Percentiles rank a stretch among this genome's conserved stretches.
These are phyloP conservation scores for Lyophyllum semitale DNA, from an alignment of 768 basidiomycete species.

Conservation along the genomic window DNA sequence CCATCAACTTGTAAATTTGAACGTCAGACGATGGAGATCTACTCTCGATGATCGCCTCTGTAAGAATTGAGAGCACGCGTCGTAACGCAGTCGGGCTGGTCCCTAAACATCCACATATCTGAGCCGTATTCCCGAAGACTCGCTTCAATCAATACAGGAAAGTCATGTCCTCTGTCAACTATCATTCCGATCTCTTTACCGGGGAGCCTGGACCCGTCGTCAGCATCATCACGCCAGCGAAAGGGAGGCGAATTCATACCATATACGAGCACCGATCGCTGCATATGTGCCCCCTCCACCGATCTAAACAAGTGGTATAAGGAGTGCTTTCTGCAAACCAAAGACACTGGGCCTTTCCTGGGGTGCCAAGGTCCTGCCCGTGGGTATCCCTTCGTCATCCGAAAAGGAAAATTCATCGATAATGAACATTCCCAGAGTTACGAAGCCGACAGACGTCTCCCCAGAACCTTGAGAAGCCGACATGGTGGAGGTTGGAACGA, in stretches of 20 bases:
- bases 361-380: constrained; percentile 42
- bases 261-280: constrained; percentile 78
- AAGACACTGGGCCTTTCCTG: constrained; percentile 44
- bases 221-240: background rate
- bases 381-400: constrained; percentile 56
- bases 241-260: constrained; percentile 40
- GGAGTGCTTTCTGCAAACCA: background rate
- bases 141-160: constrained; percentile 57
- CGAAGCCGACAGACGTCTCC: constrained; percentile 38
- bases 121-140: constrained; percentile 62
- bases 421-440: constrained; percentile 89
- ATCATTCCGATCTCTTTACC: constrained; percentile 75
- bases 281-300: constrained; percentile 91
- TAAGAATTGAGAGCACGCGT: constrained; percentile 78
- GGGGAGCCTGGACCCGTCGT: constrained; percentile 54
- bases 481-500: constrained; percentile 17
- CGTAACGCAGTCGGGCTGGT: constrained; percentile 55
- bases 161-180: constrained; percentile 79
- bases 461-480: constrained; percentile 4
- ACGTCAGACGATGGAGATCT: constrained; percentile 6
- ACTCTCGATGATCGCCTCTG: constrained; percentile 73
- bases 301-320: constrained; percentile 48
- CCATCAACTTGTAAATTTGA: background rate
- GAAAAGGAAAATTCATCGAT: constrained; percentile 76
- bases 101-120: constrained; percentile 79